These are phyloP conservation scores for Hemileia vastatrix DNA, from an alignment of 1,284 basidiomycete genomes.

Conservation along the genomic window DNA sequence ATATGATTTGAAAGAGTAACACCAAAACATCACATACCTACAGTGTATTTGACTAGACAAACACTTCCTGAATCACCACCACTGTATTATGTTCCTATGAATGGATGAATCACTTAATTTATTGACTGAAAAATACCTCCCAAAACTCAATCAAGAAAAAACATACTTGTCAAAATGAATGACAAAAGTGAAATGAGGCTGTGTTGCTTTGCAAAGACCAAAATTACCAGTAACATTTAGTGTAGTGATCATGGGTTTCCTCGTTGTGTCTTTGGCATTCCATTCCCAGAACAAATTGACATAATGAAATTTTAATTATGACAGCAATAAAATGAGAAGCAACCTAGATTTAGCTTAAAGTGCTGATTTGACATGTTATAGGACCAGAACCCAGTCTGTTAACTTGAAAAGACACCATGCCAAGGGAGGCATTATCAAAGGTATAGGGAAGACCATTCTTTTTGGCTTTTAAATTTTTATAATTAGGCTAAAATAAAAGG, in stretches of 20 bases:
- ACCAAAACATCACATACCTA: not conserved
- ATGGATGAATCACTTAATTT: not conserved
- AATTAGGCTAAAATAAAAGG: too few relatives aligned
- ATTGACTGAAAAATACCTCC: not conserved
- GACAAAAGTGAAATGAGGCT: slow-evolving; percentile 1
- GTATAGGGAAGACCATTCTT: too few relatives aligned
- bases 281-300: not conserved
- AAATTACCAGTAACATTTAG: slow-evolving; percentile 16
- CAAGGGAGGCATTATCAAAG: slow-evolving; percentile 17
- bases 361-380: slow-evolving; percentile 4
- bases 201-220: not conserved
- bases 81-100: slow-evolving; percentile 6
- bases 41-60: slow-evolving; percentile 8
- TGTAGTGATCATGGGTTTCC: slow-evolving; percentile 17
- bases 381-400: slow-evolving; percentile 14
- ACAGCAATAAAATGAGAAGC: not conserved
- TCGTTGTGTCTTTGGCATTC: slow-evolving; percentile 8
- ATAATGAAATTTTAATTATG: not conserved
- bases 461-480: too few relatives aligned
- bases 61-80: slow-evolving; percentile 5
- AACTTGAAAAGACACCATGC: slow-evolving; percentile 12
- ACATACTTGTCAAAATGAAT: slow-evolving; percentile 7
- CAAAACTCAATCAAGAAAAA: too few relatives aligned
- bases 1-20: too few relatives aligned
- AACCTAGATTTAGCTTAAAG: not conserved